Percentiles rank a stretch among this genome's conserved stretches.
Conservation (phyloP, 2,329 filamentous ascomycete genomes). For the Coniella lustricola region DNA sequence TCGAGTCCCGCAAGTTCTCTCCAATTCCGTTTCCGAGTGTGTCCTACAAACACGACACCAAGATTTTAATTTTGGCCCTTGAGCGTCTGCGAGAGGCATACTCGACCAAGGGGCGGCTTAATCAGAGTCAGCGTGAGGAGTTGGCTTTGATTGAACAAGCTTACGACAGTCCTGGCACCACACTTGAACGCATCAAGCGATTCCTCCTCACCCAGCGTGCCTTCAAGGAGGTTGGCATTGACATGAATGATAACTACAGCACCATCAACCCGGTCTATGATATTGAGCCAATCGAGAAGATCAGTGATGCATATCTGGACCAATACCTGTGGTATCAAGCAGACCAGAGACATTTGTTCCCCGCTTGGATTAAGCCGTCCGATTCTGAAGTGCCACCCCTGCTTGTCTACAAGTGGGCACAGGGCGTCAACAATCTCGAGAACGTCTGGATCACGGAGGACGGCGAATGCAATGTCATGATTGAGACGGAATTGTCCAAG, state of each 20-base stretch:
- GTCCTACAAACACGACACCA: slow-evolving; percentile 98
- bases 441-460: slow-evolving; percentile 92
- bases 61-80: slow-evolving; percentile 91
- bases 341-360: slow-evolving; percentile 93
- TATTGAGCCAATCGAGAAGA: slow-evolving; percentile 98
- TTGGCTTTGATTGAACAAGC: slow-evolving; percentile 95
- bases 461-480: slow-evolving; percentile 97
- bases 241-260: slow-evolving; percentile 99
- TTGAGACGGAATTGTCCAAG: slow-evolving; percentile 97
- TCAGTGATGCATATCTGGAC: slow-evolving; percentile 96
- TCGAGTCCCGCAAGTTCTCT: slow-evolving; percentile 96
- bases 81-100: slow-evolving; percentile 92
- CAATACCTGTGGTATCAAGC: slow-evolving; percentile 99
- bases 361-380: slow-evolving; percentile 97
- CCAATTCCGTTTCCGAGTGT: slow-evolving; percentile 98
- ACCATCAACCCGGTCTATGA: slow-evolving; percentile 99
- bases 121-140: slow-evolving; percentile 96
- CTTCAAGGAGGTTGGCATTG: slow-evolving; percentile 98
- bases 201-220: slow-evolving; percentile 94
- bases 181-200: slow-evolving; percentile 90
- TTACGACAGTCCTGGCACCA: slow-evolving; percentile 95
- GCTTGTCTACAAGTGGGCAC: slow-evolving; percentile 96
- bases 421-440: slow-evolving; percentile 96
- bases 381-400: slow-evolving; percentile 95
- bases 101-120: slow-evolving; percentile 92